A percentile compares a stretch with the other conserved stretches of the same genome.
phyloP scores from a whole-genome alignment of 371 early-diverging fungal species.

The Rhizopus sp. region DNA sequence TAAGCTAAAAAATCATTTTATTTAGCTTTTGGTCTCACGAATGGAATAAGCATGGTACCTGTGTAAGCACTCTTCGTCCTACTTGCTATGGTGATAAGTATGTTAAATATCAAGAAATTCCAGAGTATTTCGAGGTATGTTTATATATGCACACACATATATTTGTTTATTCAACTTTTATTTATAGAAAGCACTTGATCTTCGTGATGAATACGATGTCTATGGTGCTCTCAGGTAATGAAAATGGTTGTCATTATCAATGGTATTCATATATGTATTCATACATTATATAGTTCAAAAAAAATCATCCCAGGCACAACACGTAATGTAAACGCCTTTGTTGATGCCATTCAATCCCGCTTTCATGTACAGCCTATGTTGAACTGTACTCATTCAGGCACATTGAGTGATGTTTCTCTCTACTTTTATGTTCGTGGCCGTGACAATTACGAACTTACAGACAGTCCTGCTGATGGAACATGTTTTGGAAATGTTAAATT shows the following conservation, averaged over 20 bases:
- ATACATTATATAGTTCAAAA: slow-evolving; percentile 25
- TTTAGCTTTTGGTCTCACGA: slow-evolving; percentile 55
- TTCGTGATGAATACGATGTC: slow-evolving; percentile 47
- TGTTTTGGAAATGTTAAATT: slow-evolving; percentile 41
- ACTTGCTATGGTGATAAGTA: slow-evolving; percentile 37
- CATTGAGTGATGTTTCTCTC: slow-evolving; percentile 36
- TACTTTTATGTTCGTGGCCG: slow-evolving; percentile 48
- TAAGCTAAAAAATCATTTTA: not conserved
- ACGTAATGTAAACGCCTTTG: slow-evolving; percentile 34
- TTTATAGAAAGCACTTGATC: slow-evolving; percentile 36
- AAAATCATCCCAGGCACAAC: slow-evolving; percentile 44
- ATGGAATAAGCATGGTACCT: slow-evolving; percentile 61
- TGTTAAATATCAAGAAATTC: slow-evolving; percentile 42
- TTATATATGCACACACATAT: too few species aligned
- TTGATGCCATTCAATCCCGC: slow-evolving; percentile 30
- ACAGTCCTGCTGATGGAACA: slow-evolving; percentile 29
- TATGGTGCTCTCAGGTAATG: slow-evolving; percentile 46
- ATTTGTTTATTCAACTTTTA: not conserved
- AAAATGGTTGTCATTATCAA: not conserved
- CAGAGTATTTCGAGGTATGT: slow-evolving; percentile 18
- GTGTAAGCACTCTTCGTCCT: slow-evolving; percentile 51
- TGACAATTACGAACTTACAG: slow-evolving; percentile 34
- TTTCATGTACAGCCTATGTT: slow-evolving; percentile 33
- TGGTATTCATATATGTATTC: not conserved
- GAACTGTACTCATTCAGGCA: slow-evolving; percentile 12